phyloP scores from a whole-genome alignment of 1,284 basidiomycete genomes.

The Cutaneotrichosporon sp. region DNA sequence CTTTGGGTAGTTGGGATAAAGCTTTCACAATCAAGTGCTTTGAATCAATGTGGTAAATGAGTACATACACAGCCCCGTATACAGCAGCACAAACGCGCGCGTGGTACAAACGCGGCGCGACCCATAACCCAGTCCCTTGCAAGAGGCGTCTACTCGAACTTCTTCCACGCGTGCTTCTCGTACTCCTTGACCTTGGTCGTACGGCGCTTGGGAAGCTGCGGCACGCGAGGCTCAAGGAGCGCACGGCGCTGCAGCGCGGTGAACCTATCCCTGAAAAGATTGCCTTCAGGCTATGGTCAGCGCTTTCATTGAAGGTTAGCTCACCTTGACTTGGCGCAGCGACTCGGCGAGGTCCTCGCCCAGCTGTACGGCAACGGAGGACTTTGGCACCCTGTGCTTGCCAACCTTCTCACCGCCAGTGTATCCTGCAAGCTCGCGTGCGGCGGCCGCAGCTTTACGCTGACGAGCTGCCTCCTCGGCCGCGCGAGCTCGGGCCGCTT shows the following conservation, averaged over 20 bases:
- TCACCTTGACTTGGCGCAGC: slow-evolving; percentile 73
- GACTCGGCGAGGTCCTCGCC: slow-evolving; percentile 87
- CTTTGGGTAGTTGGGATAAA: no score
- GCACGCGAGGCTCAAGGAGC: slow-evolving; percentile 51
- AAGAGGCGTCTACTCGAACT: slow-evolving; percentile 52
- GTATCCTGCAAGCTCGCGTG: slow-evolving; percentile 54
- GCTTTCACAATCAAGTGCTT: no score
- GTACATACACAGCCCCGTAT: no score
- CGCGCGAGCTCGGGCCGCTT: slow-evolving; percentile 23
- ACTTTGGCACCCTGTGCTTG: slow-evolving; percentile 67
- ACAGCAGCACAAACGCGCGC: no score
- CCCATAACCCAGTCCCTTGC: neutral
- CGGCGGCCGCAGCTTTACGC: slow-evolving; percentile 53
- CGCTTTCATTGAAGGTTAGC: slow-evolving; percentile 22
- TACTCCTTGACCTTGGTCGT: slow-evolving; percentile 63
- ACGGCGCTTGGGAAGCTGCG: slow-evolving; percentile 64
- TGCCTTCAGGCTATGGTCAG: slow-evolving; percentile 71
- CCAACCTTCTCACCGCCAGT: slow-evolving; percentile 62
- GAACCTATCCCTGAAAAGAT: slow-evolving; percentile 85
- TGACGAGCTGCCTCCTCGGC: slow-evolving; percentile 26
- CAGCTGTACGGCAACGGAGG: slow-evolving; percentile 74
- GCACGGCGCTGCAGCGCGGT: slow-evolving; percentile 52
- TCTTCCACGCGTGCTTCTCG: slow-evolving; percentile 85
- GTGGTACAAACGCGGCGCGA: no score
- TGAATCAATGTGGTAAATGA: no score